Evolutionary conservation across 306 rosid species (phyloP).

Genomic region (Gillenia trifoliata): DNA sequence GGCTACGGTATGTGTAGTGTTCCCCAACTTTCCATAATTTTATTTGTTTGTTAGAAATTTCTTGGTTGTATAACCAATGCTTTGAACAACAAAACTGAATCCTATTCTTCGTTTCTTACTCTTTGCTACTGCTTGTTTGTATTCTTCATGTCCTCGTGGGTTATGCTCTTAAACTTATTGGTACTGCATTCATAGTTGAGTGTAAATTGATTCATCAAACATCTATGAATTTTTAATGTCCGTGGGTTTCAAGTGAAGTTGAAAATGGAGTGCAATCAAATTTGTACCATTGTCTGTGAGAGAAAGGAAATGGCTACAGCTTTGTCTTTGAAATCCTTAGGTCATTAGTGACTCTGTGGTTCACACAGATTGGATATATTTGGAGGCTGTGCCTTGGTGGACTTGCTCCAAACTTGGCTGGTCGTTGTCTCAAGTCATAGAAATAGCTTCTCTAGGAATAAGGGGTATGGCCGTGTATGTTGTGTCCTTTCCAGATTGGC

Average conservation of each 20-base stretch:
- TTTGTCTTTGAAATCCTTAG: not conserved
- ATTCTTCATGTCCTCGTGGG: not conserved
- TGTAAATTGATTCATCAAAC: not conserved
- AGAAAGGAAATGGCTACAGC: not conserved
- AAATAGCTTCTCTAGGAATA: not conserved
- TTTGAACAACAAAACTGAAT: not conserved
- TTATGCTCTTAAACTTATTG: not conserved
- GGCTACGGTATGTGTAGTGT: conserved; percentile 57
- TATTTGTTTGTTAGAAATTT: not conserved
- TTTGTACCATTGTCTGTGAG: not conserved
- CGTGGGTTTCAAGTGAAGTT: not conserved
- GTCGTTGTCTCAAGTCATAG: not conserved
- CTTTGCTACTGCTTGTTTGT: not conserved
- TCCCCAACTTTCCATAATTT: not conserved
- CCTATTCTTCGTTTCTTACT: not conserved
- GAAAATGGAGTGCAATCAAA: not conserved
- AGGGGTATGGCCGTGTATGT: not conserved
- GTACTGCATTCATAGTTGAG: not conserved
- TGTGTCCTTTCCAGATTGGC: not conserved
- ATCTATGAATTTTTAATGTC: not conserved
- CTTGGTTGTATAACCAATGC: not conserved
- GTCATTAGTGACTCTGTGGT: not conserved
- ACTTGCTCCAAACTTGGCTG: conserved; percentile 2
- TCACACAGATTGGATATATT: not conserved
- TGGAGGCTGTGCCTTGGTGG: not conserved